Evolutionary conservation across 2,329 filamentous ascomycete species (phyloP), one percentile per base, ranked within the genome.

Genomic region (Cercospora brassicicola): DNA sequence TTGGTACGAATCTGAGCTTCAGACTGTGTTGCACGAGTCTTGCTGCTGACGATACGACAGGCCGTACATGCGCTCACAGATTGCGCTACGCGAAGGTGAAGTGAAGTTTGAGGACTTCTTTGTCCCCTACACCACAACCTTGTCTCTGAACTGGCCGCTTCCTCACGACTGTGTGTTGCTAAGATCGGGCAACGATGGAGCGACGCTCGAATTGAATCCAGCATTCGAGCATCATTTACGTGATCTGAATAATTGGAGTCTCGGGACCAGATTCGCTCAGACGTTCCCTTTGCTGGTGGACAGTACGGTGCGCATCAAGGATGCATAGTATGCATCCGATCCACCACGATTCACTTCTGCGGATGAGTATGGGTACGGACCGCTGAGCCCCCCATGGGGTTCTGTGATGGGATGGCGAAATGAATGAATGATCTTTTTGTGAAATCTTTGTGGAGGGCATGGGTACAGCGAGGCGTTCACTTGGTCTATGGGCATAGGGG

Each of bases 81-180:
- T 93, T 48, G 78, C 64, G 20, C 68, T 71, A 20, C 66, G 83
- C 0, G 85, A 87, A 33, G 61, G 33, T 11, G 55, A 67, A 31
- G 67, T 73, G 45, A 66, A 87, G 0, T 94, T 96, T 74, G 90
- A 94, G 66, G 87, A 91, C 73, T 96, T 94, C 82, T 95, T 94
- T 78, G 87, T 94, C 18, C 91, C 91, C 0, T 96, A 89, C 78
- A 95, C 91, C 0, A 87, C 85, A 0, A 93, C 90, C 0, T 76
- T 97, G 26, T 88, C 86, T 28, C 79, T 97, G 15, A 95, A 94
- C 73, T 97, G 93, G 93, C 91, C 91, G 0, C 94, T 96, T 76
- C 89, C 92, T 65, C 85, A 88, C 0, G 88, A 87, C 0, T 90
- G 93, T 73, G 88, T 89, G 39, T 82, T 97, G 28, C 81, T 85